phyloP scores from a whole-genome alignment of 2,329 filamentous ascomycete species.

The Ceratocystis huliohia region DNA sequence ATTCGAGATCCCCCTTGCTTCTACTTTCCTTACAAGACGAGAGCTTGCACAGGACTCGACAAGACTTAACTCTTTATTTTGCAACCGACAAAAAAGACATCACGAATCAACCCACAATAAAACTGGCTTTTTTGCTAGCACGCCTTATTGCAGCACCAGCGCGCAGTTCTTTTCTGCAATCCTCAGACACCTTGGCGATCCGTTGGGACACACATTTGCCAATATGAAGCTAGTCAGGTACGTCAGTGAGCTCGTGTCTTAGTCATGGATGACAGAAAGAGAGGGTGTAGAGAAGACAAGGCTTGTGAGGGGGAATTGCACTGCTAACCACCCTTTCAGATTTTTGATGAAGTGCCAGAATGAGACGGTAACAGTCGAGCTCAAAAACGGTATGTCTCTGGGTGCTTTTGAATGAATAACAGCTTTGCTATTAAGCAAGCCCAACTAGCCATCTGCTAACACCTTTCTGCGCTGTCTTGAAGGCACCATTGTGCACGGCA shows the following conservation, averaged over 20 bases:
- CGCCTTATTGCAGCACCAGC: background rate
- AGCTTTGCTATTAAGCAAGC: background rate
- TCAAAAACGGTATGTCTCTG: slow-evolving; percentile 72
- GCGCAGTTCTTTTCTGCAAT: background rate
- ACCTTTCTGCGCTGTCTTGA: slow-evolving; percentile 13
- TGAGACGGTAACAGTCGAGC: slow-evolving; percentile 94
- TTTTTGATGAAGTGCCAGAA: slow-evolving; percentile 99
- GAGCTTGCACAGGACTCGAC: too few species aligned
- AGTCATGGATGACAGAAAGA: background rate
- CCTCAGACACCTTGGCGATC: background rate
- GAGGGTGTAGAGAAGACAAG: background rate
- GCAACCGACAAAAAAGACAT: background rate
- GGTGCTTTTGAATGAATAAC: background rate
- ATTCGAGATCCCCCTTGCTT: background rate
- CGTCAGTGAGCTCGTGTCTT: slow-evolving; percentile 28
- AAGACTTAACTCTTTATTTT: background rate
- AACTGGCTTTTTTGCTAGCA: background rate
- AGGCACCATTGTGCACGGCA: slow-evolving; percentile 95
- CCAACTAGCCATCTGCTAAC: background rate
- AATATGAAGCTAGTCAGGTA: slow-evolving; percentile 97
- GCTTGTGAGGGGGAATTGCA: background rate
- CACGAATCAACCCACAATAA: background rate
- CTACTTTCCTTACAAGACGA: background rate
- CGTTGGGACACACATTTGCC: slow-evolving; percentile 25
- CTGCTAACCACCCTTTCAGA: slow-evolving; percentile 35